Base-by-base conservation (phyloP, 2,329 filamentous ascomycete species). In the Sporothrix globosa region DNA sequence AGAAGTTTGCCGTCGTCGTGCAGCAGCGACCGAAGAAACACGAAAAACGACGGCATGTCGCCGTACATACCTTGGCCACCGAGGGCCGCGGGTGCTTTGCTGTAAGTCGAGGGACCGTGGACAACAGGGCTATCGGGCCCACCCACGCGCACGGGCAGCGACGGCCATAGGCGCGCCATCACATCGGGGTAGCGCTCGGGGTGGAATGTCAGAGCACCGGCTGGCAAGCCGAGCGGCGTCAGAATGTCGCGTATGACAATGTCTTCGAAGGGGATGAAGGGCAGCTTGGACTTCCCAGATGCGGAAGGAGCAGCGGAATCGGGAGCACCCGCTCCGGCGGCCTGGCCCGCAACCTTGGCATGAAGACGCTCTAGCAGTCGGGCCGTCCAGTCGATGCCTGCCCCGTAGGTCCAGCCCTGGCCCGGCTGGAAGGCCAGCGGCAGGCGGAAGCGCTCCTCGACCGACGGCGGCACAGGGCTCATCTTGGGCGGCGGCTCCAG, bases 1-100 rank as follows among this genome's bases (percentile, higher is more conserved):
- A 88, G 79, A 0, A 88, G 73, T 54, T 80, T 82, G 3, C 81
- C 82, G 68, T 87, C 85, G 60, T 86, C 81, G 1, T 77, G 75
- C 0, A 87, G 77, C 1, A 88, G 74, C 1, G 83, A 84, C 2
- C 77, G 77, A 3, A 85, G 74, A 5, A 87, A 75, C 48, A 80
- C 80, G 67, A 83, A 72, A 70, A 83, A 87, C 27, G 84, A 81
- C 0, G 72, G 48, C 6, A 82, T 77, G 2, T 77, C 75, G 3
- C 78, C 78, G 68, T 75, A 81, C 4, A 77, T 61, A 1, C 81
- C 81, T 61, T 78, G 76, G 0, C 81, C 82, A 24, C 80, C 81
- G 53, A 73, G 34, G 56, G 74, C 65, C 0, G 58, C 66, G 1
- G 60, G 48, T 1, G 53, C 50, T 52, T 54, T 4, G 65, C 53